A percentile compares a stretch with the other conserved stretches of the same genome.
Conservation (phyloP, 495 filamentous ascomycete genomes). For the Staphylotrichum longicolle region DNA sequence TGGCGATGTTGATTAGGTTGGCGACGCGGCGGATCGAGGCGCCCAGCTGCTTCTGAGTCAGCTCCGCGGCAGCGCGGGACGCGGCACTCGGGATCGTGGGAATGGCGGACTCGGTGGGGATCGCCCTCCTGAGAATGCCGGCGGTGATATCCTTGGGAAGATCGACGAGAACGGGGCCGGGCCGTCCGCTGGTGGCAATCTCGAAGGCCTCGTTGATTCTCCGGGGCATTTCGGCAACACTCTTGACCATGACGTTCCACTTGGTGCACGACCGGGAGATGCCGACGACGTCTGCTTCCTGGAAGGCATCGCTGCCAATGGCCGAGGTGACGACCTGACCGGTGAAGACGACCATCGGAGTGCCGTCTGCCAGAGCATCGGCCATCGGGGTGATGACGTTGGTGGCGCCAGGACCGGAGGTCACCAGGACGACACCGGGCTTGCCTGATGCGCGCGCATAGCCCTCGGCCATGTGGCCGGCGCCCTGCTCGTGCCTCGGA, state of each 20-base stretch:
- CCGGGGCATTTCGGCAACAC: slow-evolving; percentile 70
- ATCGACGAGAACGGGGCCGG: slow-evolving; percentile 77
- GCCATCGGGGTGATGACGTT: slow-evolving; percentile 79
- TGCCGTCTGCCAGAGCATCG: slow-evolving; percentile 75
- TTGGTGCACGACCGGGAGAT: slow-evolving; percentile 78
- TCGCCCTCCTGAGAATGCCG: slow-evolving; percentile 61
- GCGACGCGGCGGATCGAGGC: slow-evolving; percentile 62
- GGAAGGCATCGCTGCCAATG: slow-evolving; percentile 78
- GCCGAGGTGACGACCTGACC: slow-evolving; percentile 72
- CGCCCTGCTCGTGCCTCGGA: slow-evolving; percentile 76
- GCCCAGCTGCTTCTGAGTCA: slow-evolving; percentile 57
- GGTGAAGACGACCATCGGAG: slow-evolving; percentile 73
- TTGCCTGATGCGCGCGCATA: slow-evolving; percentile 73
- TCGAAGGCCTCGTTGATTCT: slow-evolving; percentile 84
- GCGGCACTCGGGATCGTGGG: slow-evolving; percentile 69
- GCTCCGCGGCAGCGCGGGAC: slow-evolving; percentile 60
- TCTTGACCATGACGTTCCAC: slow-evolving; percentile 85
- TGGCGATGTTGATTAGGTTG: slow-evolving; percentile 66
- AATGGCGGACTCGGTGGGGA: slow-evolving; percentile 62
- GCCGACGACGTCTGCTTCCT: slow-evolving; percentile 74
- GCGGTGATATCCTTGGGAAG: slow-evolving; percentile 78
- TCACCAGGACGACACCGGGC: slow-evolving; percentile 75
- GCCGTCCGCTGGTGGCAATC: slow-evolving; percentile 72
- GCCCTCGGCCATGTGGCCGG: slow-evolving; percentile 78
- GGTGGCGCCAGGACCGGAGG: slow-evolving; percentile 74